Conservation (phyloP, 2,329 filamentous ascomycete genomes). For the Stromatinia cepivora region DNA sequence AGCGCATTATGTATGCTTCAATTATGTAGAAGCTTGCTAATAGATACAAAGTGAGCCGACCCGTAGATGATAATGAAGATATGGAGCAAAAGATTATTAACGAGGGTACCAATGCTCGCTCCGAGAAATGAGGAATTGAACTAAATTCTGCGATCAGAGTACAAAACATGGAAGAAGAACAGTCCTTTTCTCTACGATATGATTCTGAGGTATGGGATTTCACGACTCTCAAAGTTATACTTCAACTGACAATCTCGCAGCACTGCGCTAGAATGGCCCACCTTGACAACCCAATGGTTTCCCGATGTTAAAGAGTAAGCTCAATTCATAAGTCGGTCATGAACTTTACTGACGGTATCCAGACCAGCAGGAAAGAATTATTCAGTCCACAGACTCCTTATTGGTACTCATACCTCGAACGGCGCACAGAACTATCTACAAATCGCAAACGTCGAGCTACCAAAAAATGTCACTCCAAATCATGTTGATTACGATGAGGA, state of each 20-base stretch:
- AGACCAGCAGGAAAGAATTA: constrained; percentile 81
- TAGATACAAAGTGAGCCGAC: constrained; percentile 50
- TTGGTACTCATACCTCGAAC: constrained; percentile 92
- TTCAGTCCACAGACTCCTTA: constrained; percentile 81
- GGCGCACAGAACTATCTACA: constrained; percentile 87
- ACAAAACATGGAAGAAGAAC: constrained; percentile 99
- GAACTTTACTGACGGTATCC: constrained; percentile 15
- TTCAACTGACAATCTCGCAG: constrained; percentile 45
- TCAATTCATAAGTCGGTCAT: background rate
- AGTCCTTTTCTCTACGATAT: constrained; percentile 97
- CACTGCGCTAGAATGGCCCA: constrained; percentile 95
- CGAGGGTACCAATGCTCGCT: constrained; percentile 63
- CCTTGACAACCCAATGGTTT: constrained; percentile 96
- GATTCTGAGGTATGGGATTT: constrained; percentile 70
- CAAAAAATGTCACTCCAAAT: constrained; percentile 73
- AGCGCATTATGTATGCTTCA: background rate
- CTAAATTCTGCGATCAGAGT: constrained; percentile 58
- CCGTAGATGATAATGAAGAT: constrained; percentile 67
- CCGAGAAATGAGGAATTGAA: background rate
- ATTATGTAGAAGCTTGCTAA: constrained; percentile 22
- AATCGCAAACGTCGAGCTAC: constrained; percentile 91
- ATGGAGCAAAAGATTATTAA: constrained; percentile 87
- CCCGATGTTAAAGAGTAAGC: constrained; percentile 81
- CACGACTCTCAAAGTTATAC: background rate
- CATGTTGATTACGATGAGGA: constrained; percentile 87